Conservation (phyloP, 2,329 filamentous ascomycete genomes). For the Bisporella sp. region DNA sequence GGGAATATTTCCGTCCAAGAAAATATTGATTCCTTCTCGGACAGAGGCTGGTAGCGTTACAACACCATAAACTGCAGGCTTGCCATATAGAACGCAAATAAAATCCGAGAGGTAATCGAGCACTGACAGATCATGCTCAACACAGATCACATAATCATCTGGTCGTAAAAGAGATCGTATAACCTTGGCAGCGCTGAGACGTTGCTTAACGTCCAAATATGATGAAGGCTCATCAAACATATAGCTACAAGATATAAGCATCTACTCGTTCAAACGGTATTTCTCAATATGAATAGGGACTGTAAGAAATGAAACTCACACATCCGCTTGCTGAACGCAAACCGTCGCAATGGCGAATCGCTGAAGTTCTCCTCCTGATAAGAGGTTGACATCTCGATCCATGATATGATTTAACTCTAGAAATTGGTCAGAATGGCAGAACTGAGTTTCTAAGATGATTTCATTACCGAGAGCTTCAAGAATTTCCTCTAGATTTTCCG, state of each 20-base stretch:
- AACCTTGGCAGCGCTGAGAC: slow-evolving; percentile 83
- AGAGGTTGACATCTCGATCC: slow-evolving; percentile 80
- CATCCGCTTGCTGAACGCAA: slow-evolving; percentile 91
- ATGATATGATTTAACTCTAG: slow-evolving; percentile 79
- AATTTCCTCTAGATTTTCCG: slow-evolving; percentile 77
- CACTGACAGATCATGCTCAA: slow-evolving; percentile 98
- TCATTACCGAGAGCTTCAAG: slow-evolving; percentile 62
- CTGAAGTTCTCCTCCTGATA: slow-evolving; percentile 97
- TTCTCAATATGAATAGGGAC: not conserved
- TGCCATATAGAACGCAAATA: slow-evolving; percentile 94
- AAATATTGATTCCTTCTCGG: slow-evolving; percentile 98
- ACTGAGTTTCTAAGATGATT: not conserved
- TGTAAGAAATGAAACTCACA: slow-evolving; percentile 39
- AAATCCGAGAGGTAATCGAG: slow-evolving; percentile 98
- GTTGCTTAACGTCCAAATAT: slow-evolving; percentile 98
- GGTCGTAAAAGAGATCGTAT: slow-evolving; percentile 86
- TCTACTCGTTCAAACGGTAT: not conserved
- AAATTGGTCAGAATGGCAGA: not conserved
- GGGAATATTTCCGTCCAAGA: slow-evolving; percentile 95
- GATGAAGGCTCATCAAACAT: slow-evolving; percentile 99
- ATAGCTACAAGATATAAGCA: slow-evolving; percentile 46
- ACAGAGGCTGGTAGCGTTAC: slow-evolving; percentile 94
- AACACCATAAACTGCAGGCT: slow-evolving; percentile 93
- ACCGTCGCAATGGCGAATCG: slow-evolving; percentile 95
- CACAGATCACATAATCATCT: slow-evolving; percentile 94